These are phyloP conservation scores for Leonotis leonurus DNA, from an alignment of 257 asterid species.

Conservation along the genomic window DNA sequence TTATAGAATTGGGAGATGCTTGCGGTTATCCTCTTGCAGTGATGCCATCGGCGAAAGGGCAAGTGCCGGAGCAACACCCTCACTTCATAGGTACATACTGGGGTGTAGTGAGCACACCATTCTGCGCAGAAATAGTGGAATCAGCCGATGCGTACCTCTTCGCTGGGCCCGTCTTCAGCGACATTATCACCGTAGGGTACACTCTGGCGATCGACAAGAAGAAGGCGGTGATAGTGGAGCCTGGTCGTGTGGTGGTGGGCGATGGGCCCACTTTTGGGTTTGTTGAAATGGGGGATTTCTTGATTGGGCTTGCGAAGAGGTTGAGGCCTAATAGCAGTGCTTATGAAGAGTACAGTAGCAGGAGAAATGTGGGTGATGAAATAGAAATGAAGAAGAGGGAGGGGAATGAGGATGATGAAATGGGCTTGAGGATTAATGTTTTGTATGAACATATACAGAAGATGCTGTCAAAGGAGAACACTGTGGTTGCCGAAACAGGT, in stretches of 20 bases:
- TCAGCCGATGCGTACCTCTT: slow-evolving; percentile 35
- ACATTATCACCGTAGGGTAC: slow-evolving; percentile 28
- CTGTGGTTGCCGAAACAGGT: slow-evolving; percentile 30
- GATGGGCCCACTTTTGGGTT: slow-evolving; percentile 29
- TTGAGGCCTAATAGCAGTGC: slow-evolving; percentile 23
- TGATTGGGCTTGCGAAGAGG: slow-evolving; percentile 14
- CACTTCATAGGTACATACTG: slow-evolving; percentile 33
- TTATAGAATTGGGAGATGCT: slow-evolving; percentile 22
- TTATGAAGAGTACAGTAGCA: slow-evolving; percentile 29
- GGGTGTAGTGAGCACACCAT: slow-evolving; percentile 32
- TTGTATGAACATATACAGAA: slow-evolving; percentile 29
- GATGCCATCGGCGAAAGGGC: slow-evolving; percentile 36
- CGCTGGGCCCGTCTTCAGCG: slow-evolving; percentile 30
- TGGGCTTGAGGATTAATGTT: slow-evolving; percentile 34
- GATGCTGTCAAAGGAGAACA: slow-evolving; percentile 23
- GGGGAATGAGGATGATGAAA: neutral
- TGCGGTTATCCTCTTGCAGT: slow-evolving; percentile 27
- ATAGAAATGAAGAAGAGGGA: too few species aligned
- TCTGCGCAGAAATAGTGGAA: slow-evolving; percentile 33
- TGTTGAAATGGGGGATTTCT: slow-evolving; percentile 26
- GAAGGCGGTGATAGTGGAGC: slow-evolving; percentile 30
- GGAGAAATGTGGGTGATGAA: slow-evolving; percentile 20
- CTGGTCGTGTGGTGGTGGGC: slow-evolving; percentile 26
- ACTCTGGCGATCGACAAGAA: slow-evolving; percentile 26
- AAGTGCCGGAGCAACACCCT: slow-evolving; percentile 27